Conservation (phyloP, 2,329 filamentous ascomycete species). For the Aureobasidium subglaciale region DNA sequence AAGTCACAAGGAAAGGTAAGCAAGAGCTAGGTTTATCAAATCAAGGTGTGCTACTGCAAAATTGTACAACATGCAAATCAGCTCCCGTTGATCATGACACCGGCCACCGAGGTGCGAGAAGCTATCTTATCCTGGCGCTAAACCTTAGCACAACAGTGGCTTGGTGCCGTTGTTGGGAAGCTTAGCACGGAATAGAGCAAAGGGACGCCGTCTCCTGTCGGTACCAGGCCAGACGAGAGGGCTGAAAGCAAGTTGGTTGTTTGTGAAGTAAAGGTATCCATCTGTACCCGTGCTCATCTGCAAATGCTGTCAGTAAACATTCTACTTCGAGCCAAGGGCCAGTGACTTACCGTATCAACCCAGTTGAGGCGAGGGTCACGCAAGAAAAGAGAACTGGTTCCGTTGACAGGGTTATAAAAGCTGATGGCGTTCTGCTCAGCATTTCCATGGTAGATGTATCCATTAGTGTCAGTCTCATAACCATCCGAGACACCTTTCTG, state of each 20-base stretch:
- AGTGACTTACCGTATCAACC: conserved; percentile 36
- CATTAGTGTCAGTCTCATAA: conserved; percentile 46
- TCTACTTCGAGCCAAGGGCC: background rate
- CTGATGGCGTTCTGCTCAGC: conserved; percentile 44
- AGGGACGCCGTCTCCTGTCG: conserved; percentile 38
- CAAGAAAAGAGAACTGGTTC: conserved; percentile 37
- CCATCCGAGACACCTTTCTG: conserved; percentile 47
- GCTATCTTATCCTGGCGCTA: too few species aligned
- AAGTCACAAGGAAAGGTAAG: too few species aligned
- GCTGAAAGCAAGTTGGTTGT: conserved; percentile 41
- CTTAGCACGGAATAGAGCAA: conserved; percentile 35
- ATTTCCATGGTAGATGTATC: conserved; percentile 43
- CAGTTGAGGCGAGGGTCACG: conserved; percentile 43
- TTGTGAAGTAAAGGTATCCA: conserved; percentile 48
- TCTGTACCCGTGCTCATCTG: conserved; percentile 30
- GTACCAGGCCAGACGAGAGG: conserved; percentile 34
- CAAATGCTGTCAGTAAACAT: background rate
- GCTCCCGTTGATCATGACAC: background rate
- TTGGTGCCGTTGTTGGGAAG: conserved; percentile 39
- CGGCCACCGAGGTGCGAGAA: too few species aligned
- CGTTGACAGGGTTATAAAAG: conserved; percentile 41
- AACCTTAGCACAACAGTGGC: conserved; percentile 4
- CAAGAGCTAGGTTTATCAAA: too few species aligned
- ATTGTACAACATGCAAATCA: background rate
- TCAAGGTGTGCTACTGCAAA: too few species aligned